A percentile compares a stretch with the other conserved stretches of the same genome.
phyloP scores from a whole-genome alignment of 202 grass and related monocot species.

The Bolboschoenoplectus hybrid region DNA sequence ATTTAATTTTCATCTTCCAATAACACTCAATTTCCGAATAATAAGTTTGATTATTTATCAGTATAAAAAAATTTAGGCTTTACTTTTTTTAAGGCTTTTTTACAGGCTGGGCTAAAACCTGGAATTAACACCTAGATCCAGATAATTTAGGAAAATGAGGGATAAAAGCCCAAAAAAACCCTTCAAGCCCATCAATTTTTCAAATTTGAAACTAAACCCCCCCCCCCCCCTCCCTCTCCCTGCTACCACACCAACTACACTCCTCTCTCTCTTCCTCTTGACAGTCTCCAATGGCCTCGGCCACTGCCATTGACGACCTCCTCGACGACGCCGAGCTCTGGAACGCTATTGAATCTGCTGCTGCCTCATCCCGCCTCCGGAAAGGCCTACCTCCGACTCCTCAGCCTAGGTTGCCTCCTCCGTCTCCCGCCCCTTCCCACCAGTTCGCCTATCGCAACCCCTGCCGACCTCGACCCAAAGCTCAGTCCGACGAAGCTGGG shows the following conservation, averaged over 20 bases:
- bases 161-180: not conserved
- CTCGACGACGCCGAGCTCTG: constrained; percentile 78
- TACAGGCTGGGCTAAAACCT: not conserved
- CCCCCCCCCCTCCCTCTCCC: not conserved
- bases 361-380: constrained; percentile 41
- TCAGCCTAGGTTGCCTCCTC: not conserved
- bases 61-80: no score
- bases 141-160: not conserved
- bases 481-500: constrained; percentile 29
- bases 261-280: not conserved
- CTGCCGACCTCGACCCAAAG: constrained; percentile 41
- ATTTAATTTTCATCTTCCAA: no score
- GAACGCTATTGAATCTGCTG: constrained; percentile 68
- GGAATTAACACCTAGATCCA: not conserved
- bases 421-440: constrained; percentile 18
- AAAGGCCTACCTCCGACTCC: constrained; percentile 43
- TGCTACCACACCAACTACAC: not conserved
- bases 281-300: not conserved
- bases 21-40: not conserved
- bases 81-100: not conserved
- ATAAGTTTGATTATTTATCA: no score
- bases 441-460: constrained; percentile 40
- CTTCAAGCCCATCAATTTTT: constrained; percentile 15
- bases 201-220: constrained; percentile 18
- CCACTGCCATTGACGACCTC: constrained; percentile 49